A percentile compares a stretch with the other conserved stretches of the same genome.
Conservation (phyloP, 345 rosid species). For the Boechera divaricarpa region DNA sequence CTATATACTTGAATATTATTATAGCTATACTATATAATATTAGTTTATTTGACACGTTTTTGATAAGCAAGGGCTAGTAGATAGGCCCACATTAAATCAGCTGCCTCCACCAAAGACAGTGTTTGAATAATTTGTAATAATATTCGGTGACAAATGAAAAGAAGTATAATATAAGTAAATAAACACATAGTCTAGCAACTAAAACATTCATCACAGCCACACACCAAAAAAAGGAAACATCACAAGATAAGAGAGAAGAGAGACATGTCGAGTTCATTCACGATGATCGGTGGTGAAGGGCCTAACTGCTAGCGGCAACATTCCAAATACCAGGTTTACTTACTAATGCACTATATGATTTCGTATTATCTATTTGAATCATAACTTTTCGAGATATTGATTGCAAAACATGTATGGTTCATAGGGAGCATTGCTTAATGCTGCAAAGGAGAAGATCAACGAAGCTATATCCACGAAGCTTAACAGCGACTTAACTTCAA, state of each 20-base stretch:
- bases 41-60: no score
- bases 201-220: no score
- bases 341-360: background rate
- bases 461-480: slow-evolving; percentile 52
- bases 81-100: no score
- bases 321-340: slow-evolving; percentile 31
- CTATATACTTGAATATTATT: no score
- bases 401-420: background rate
- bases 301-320: slow-evolving; percentile 32
- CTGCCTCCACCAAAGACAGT: no score
- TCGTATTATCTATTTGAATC: no score
- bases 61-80: no score
- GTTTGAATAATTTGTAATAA: no score
- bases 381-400: background rate
- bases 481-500: slow-evolving; percentile 39
- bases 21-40: no score
- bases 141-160: no score
- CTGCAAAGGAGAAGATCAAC: slow-evolving; percentile 42
- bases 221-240: background rate
- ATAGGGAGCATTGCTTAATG: slow-evolving; percentile 45
- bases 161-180: no score
- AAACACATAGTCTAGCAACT: no score
- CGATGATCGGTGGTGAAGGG: slow-evolving; percentile 35
- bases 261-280: slow-evolving; percentile 28
- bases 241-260: background rate